Evolutionary conservation across 2,329 filamentous ascomycete species (phyloP).

Genomic region (Trematosphaeria pertusa): DNA sequence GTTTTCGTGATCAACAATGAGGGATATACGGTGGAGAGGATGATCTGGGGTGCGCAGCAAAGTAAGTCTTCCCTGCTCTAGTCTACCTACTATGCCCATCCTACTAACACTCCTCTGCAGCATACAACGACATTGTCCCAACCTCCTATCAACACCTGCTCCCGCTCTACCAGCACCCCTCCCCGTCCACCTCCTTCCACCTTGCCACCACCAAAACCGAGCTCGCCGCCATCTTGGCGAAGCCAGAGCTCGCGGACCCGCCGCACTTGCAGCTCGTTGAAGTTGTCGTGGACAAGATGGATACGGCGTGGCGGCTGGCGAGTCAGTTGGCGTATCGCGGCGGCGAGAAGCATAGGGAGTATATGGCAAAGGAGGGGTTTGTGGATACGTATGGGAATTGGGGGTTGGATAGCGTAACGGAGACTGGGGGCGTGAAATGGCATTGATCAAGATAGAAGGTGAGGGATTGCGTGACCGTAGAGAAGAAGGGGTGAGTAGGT

Average conservation of each 20-base stretch:
- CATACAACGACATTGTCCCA: conserved; percentile 50
- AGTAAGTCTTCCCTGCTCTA: conserved; percentile 21
- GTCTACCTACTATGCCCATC: not conserved
- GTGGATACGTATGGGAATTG: conserved; percentile 42
- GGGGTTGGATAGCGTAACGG: conserved; percentile 30
- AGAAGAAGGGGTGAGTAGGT: not conserved
- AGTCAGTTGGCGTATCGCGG: conserved; percentile 46
- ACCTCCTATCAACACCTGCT: conserved; percentile 50
- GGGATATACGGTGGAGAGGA: conserved; percentile 56
- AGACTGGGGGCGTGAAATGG: conserved; percentile 14
- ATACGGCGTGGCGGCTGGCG: conserved; percentile 48
- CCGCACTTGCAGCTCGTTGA: conserved; percentile 49
- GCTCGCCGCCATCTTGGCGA: conserved; percentile 43
- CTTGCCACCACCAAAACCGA: conserved; percentile 47
- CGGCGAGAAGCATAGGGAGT: conserved; percentile 41
- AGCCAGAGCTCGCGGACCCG: conserved; percentile 39
- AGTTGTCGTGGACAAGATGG: conserved; percentile 50
- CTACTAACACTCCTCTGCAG: conserved; percentile 19
- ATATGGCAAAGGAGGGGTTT: conserved; percentile 49
- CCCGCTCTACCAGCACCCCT: conserved; percentile 48
- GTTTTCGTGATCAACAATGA: conserved; percentile 56
- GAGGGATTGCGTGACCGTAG: not conserved
- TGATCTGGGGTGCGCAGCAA: conserved; percentile 54
- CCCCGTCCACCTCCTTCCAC: conserved; percentile 43
- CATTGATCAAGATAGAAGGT: not conserved